Evolutionary conservation across 176 grass and related monocot species (phyloP).

Genomic region (Pharus latifolius): DNA sequence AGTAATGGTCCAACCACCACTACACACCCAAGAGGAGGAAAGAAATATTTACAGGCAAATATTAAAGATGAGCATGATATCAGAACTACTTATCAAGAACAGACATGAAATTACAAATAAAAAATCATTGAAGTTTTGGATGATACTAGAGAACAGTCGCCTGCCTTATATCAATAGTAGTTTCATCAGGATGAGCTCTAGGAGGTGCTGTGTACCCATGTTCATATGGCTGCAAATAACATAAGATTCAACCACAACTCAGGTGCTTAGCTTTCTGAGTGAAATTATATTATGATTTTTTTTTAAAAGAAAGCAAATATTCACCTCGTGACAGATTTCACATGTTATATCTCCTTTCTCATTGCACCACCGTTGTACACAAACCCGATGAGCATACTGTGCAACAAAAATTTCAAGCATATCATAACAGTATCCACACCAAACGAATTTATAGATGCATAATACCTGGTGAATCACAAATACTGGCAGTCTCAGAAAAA

Average conservation of each 20-base stretch:
- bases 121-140: background rate
- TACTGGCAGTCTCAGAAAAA: background rate
- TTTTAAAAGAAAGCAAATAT: background rate
- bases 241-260: conserved; percentile 14
- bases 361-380: conserved; percentile 90
- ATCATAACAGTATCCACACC: conserved; percentile 21
- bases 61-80: background rate
- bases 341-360: conserved; percentile 87
- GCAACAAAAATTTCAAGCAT: conserved; percentile 8
- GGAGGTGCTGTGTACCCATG: conserved; percentile 83
- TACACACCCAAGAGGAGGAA: conserved; percentile 13
- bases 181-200: conserved; percentile 60
- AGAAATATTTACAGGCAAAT: conserved; percentile 11
- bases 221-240: conserved; percentile 61
- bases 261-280: background rate
- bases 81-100: no score
- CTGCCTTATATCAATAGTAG: conserved; percentile 86
- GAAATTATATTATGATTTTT: background rate
- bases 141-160: background rate
- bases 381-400: conserved; percentile 86
- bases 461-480: no score
- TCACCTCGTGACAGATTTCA: conserved; percentile 79
- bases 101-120: background rate
- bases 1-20: conserved; percentile 63
- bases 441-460: background rate